Percentiles rank a stretch among this genome's conserved stretches.
These are phyloP conservation scores for Fusarium sp. DNA, from an alignment of 2,329 filamentous ascomycete species.

Conservation along the genomic window DNA sequence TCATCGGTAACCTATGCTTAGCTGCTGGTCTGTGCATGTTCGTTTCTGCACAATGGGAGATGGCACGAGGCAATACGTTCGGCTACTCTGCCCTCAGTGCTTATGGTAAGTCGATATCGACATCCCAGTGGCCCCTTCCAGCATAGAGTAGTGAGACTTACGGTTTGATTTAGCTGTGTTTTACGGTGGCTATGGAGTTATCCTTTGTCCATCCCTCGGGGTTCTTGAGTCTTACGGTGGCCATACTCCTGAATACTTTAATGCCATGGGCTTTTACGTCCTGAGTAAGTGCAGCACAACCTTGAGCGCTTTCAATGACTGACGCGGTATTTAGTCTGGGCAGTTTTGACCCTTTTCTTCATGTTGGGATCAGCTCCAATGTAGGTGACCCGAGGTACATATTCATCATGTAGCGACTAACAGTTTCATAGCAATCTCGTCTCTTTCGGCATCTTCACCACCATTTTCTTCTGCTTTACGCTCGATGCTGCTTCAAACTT, in stretches of 20 bases:
- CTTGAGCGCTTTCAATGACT: neutral
- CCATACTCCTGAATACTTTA: constrained; percentile 47
- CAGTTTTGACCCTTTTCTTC: constrained; percentile 48
- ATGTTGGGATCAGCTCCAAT: constrained; percentile 44
- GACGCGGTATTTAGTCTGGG: constrained; percentile 43
- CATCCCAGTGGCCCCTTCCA: too few species aligned
- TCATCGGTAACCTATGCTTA: constrained; percentile 50
- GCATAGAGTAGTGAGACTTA: neutral
- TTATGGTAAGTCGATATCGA: constrained; percentile 35
- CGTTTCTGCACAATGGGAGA: constrained; percentile 50
- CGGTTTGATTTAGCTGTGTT: constrained; percentile 36
- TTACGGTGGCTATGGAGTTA: constrained; percentile 49
- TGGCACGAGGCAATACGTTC: constrained; percentile 49
- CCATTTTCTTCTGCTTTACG: constrained; percentile 47
- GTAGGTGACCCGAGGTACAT: constrained; percentile 14
- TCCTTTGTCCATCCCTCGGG: constrained; percentile 45
- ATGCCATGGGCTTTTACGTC: constrained; percentile 50
- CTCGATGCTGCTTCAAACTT: constrained; percentile 46
- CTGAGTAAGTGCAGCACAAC: constrained; percentile 29
- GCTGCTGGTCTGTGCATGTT: constrained; percentile 48
- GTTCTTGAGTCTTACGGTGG: constrained; percentile 48
- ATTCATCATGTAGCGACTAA: neutral
- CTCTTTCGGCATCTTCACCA: constrained; percentile 45
- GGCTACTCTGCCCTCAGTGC: constrained; percentile 49
- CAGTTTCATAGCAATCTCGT: constrained; percentile 39